Evolutionary conservation across 164 flowering plant genomes (phyloP).

Genomic region (Dillenia suffruticosa): DNA sequence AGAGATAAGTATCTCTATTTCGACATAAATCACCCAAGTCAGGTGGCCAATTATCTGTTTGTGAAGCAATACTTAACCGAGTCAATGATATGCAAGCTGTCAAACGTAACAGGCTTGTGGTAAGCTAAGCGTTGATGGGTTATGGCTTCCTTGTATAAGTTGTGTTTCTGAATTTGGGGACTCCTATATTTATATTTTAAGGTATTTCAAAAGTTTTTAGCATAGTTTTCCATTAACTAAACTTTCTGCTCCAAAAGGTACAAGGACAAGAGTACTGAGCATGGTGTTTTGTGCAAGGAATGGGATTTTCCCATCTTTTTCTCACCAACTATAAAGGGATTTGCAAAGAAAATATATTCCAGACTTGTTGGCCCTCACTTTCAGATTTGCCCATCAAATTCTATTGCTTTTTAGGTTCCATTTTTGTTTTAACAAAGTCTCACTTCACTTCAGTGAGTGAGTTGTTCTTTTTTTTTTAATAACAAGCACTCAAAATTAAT

Average conservation of each 20-base stretch:
- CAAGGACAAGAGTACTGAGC: no score
- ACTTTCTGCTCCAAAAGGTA: no score
- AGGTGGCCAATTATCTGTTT: constrained; percentile 13
- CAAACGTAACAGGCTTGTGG: constrained; percentile 19
- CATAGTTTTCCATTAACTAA: no score
- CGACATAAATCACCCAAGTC: constrained; percentile 49
- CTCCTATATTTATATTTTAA: neutral
- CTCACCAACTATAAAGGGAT: no score
- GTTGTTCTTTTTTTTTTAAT: neutral
- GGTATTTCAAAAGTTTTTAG: no score
- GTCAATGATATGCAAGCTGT: constrained; percentile 17
- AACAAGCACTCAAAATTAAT: neutral
- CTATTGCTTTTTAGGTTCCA: no score
- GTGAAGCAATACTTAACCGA: constrained; percentile 31
- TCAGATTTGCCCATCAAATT: no score
- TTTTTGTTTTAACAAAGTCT: neutral
- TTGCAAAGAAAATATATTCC: no score
- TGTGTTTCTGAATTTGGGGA: constrained; percentile 8
- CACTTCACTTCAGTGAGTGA: constrained; percentile 1
- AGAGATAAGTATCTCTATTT: constrained; percentile 26
- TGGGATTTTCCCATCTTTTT: no score
- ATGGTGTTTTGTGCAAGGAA: no score
- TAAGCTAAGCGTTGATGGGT: neutral
- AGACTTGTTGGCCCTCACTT: no score
- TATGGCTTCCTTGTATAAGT: neutral